Base-by-base conservation (phyloP, 2,329 filamentous ascomycete species). In the Fusarium sarcochroum region DNA sequence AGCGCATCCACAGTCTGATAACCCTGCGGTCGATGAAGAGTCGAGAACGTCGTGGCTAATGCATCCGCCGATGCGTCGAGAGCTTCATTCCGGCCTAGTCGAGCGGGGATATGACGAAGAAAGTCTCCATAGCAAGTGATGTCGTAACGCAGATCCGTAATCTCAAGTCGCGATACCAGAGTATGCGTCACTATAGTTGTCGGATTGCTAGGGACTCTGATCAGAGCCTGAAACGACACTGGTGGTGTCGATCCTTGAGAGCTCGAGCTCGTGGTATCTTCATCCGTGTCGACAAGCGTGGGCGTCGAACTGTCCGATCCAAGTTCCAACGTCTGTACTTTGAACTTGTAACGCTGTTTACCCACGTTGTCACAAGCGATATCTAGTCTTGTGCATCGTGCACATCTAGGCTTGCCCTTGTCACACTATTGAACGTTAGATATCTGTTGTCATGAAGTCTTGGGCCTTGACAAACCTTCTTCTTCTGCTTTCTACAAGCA, bases 401-500 rank as follows among this genome's bases (percentile, higher is more conserved):
- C 76, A 52, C 84, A 86, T 6, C 77, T 61, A 0, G 83, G 82
- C 46, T 77, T 77, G 42, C 69, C 77, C 66, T 83, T 79, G 57
- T 86, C 83, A 57, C 84, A 86, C 84, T 86, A 52, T 40, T 30
- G 15, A 25, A 14, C 25, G 17, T 35, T 35, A 17, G 14, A 18
- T 49, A 32, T 42, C 58, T 8, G 15, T 20, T 20, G 13, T 20
- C 34, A 34, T 27, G 13, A 30, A 8, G n/a, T 38, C 21, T 13
- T 13, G n/a, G 15, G 17, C 17, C 11, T 20, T 4, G 2, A 56
- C 72, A 15, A 73, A 84, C 84, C 81, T 86, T 86, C 74, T 86
- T 86, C 80, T 86, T 86, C 65, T 84, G 82, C 65, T 80, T 83
- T 34, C 83, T 80, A 68, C 84, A 86, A 15, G 78, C 82, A 57